Evolutionary conservation across 176 grass and related monocot species (phyloP).

Genomic region (Cocos nucifera): DNA sequence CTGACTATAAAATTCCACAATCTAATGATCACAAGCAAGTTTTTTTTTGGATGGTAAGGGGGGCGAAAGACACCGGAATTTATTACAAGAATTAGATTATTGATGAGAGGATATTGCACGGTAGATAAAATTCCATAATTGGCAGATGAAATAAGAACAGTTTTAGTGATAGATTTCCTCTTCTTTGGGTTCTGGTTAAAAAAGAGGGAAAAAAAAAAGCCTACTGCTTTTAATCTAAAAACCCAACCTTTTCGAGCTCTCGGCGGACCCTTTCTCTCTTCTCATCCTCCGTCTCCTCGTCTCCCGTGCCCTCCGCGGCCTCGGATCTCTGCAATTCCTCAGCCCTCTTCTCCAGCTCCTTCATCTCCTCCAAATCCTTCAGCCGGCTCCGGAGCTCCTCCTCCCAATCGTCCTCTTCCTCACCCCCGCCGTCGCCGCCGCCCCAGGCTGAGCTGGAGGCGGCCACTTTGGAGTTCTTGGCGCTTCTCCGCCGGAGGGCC

Average conservation of each 20-base stretch:
- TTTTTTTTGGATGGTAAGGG: no score
- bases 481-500: background rate
- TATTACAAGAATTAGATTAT: no score
- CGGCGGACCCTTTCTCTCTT: slow-evolving; percentile 86
- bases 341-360: slow-evolving; percentile 79
- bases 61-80: no score
- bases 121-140: no score
- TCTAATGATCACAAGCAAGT: no score
- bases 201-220: no score
- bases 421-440: slow-evolving; percentile 9
- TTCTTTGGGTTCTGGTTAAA: no score
- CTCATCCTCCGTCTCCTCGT: slow-evolving; percentile 73
- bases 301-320: slow-evolving; percentile 20
- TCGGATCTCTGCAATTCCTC: slow-evolving; percentile 66
- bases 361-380: slow-evolving; percentile 88
- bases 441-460: slow-evolving; percentile 10
- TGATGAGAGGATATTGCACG: no score
- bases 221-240: no score
- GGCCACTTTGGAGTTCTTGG: slow-evolving; percentile 27
- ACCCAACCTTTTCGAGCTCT: slow-evolving; percentile 75
- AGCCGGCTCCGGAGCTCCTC: slow-evolving; percentile 44
- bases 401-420: slow-evolving; percentile 33
- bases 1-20: no score
- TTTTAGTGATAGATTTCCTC: no score
- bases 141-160: no score